phyloP scores from a whole-genome alignment of 441 rosid species.

The Cnidoscolus chayamansa region DNA sequence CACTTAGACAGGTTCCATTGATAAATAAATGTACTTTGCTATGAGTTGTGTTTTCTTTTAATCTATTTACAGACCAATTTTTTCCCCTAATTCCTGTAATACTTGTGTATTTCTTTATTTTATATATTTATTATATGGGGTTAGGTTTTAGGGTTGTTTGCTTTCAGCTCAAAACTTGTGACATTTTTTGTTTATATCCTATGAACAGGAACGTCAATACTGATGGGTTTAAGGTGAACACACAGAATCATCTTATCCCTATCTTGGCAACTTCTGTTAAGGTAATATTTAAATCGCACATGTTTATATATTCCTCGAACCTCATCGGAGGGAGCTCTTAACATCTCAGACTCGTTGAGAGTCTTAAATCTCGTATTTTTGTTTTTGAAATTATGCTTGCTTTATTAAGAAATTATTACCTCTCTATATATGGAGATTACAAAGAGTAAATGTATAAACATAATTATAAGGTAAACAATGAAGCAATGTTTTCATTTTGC shows the following conservation, averaged over 20 bases:
- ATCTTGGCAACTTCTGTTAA: conserved; percentile 81
- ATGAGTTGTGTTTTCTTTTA: neutral
- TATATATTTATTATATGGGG: neutral
- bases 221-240: conserved; percentile 94
- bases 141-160: conserved; percentile 7
- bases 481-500: neutral
- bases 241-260: conserved; percentile 83
- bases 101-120: neutral
- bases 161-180: neutral
- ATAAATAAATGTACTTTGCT: conserved; percentile 11
- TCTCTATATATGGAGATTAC: too few species aligned
- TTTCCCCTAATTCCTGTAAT: conserved; percentile 1
- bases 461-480: too few species aligned
- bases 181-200: conserved; percentile 18
- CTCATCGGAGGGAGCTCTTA: too few species aligned
- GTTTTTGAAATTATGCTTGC: too few species aligned
- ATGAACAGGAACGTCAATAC: conserved; percentile 57
- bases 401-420: too few species aligned
- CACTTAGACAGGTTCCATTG: conserved; percentile 78
- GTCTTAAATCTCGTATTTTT: too few species aligned
- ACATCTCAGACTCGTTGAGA: too few species aligned
- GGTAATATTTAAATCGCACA: conserved; percentile 38
- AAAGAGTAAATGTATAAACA: too few species aligned
- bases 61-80: neutral
- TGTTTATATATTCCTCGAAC: neutral